Percentiles rank a stretch among this genome's conserved stretches.
Evolutionary conservation across 2,329 filamentous ascomycete species (phyloP).

Genomic region (Trichoderma sp.): DNA sequence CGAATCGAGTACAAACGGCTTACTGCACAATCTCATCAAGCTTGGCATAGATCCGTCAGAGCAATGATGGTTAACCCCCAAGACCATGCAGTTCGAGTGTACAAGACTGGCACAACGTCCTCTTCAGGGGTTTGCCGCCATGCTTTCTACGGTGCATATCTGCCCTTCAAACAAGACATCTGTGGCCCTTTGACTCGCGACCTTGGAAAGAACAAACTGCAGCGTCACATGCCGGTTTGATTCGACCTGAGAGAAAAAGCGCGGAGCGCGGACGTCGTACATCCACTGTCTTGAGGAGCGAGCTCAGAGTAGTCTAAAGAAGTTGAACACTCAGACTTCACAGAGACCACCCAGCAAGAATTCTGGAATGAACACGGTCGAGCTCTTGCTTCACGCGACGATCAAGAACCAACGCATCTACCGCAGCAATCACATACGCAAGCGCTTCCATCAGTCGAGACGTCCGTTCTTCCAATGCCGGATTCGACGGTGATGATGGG

Average conservation of each 20-base stretch:
- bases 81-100: too few relatives aligned
- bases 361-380: background rate
- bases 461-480: background rate
- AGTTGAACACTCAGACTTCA: background rate
- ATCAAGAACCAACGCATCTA: background rate
- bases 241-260: too few relatives aligned
- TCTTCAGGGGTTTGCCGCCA: background rate
- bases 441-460: background rate
- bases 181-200: too few relatives aligned
- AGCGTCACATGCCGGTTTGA: too few relatives aligned
- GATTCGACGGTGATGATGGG: background rate
- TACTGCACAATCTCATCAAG: conserved; percentile 13
- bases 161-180: too few relatives aligned
- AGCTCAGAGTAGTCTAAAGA: background rate
- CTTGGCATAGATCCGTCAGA: conserved; percentile 7
- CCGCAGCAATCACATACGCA: background rate
- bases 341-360: background rate
- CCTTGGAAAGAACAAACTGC: too few relatives aligned
- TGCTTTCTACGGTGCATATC: conserved; percentile 7
- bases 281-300: too few relatives aligned
- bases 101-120: too few relatives aligned
- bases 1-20: conserved; percentile 12
- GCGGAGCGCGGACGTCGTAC: too few relatives aligned
- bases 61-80: conserved; percentile 3
- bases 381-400: too few relatives aligned